Evolutionary conservation across 1,139 yeast genomes (phyloP).

Genomic region (Saccharomyces hybrid): DNA sequence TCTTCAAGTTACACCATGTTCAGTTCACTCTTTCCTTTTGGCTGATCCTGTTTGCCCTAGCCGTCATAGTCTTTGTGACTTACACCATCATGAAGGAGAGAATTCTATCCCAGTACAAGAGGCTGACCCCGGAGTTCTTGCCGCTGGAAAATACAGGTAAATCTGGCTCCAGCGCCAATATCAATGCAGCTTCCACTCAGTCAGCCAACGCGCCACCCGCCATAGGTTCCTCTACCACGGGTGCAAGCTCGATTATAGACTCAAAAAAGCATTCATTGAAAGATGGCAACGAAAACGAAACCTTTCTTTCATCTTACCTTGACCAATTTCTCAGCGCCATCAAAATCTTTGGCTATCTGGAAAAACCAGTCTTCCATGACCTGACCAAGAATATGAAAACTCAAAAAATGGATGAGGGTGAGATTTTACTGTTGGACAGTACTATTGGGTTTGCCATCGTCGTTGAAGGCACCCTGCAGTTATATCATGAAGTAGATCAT

Average conservation of each 20-base stretch:
- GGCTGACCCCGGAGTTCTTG: conserved; percentile 7
- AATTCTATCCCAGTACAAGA: conserved; percentile 14
- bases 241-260: background rate
- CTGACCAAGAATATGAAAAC: conserved; percentile 89
- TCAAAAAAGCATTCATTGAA: background rate
- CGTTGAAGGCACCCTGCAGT: conserved; percentile 86
- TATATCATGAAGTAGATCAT: conserved; percentile 50
- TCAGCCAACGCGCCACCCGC: background rate
- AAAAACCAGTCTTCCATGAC: conserved; percentile 84
- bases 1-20: conserved; percentile 9
- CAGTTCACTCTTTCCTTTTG: conserved; percentile 14
- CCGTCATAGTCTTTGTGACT: conserved; percentile 7
- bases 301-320: conserved; percentile 43
- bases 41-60: conserved; percentile 8
- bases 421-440: conserved; percentile 63
- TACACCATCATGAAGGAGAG: conserved; percentile 14
- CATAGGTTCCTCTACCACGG: background rate
- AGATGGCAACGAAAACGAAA: conserved; percentile 9
- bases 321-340: conserved; percentile 89
- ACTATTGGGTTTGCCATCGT: conserved; percentile 82
- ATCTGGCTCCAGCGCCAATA: background rate
- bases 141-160: conserved; percentile 6
- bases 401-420: conserved; percentile 71
- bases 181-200: background rate
- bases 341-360: conserved; percentile 88